Conservation (phyloP, 176 grass and related monocot genomes). For the Elaeis guineensis region DNA sequence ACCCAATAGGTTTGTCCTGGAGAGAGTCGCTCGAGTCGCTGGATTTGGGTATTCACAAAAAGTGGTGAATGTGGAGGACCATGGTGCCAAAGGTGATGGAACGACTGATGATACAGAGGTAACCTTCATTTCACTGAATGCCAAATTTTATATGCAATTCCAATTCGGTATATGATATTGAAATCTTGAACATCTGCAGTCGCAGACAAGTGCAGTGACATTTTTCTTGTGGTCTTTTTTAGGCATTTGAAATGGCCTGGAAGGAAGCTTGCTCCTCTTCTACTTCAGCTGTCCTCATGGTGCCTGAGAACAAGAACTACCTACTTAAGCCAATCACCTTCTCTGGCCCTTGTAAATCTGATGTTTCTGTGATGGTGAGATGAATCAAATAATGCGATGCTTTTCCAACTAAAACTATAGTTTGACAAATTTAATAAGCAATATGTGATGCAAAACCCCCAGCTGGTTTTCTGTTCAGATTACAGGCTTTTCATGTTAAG, state of each 20-base stretch:
- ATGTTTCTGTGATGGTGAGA: slow-evolving; percentile 32
- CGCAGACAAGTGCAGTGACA: too few species aligned
- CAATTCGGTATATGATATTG: not conserved
- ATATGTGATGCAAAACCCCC: too few species aligned
- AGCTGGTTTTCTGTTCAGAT: too few species aligned
- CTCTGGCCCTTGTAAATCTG: slow-evolving; percentile 54
- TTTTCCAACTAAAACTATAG: not conserved
- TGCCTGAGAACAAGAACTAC: slow-evolving; percentile 42
- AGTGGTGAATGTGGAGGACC: slow-evolving; percentile 39
- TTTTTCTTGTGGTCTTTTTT: not conserved
- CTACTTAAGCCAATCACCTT: slow-evolving; percentile 42
- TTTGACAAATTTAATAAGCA: not conserved
- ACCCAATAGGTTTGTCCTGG: too few species aligned
- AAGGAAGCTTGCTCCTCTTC: slow-evolving; percentile 42
- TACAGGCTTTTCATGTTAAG: too few species aligned
- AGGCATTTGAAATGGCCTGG: slow-evolving; percentile 56
- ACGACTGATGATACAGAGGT: slow-evolving; percentile 55
- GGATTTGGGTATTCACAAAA: not conserved
- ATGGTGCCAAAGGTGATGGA: slow-evolving; percentile 46
- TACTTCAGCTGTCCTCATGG: slow-evolving; percentile 29
- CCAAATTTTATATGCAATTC: not conserved
- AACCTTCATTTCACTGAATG: not conserved
- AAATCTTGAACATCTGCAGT: too few species aligned
- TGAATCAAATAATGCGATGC: not conserved
- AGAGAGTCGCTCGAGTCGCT: too few species aligned